A percentile compares a stretch with the other conserved stretches of the same genome.
Conservation (phyloP, 164 flowering plant species). For the Annona cherimola region DNA sequence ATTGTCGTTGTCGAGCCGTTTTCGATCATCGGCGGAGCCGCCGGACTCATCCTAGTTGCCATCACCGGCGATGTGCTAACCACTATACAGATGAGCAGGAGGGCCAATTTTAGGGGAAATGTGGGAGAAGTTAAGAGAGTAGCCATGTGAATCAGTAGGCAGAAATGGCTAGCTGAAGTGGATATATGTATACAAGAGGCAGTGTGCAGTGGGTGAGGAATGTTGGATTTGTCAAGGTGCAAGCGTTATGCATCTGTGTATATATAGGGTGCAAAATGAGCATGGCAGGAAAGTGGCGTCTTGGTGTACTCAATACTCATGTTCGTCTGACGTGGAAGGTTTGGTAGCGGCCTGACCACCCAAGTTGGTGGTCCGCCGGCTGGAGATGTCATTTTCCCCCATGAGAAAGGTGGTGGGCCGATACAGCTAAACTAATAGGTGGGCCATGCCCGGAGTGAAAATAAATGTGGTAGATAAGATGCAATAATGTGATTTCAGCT, state of each 20-base stretch:
- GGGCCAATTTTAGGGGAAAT: background rate
- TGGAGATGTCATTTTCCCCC: background rate
- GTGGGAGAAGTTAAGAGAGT: background rate
- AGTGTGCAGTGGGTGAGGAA: background rate
- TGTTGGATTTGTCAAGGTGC: background rate
- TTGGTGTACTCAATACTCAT: background rate
- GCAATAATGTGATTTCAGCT: too few relatives aligned
- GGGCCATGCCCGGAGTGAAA: background rate
- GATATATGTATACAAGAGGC: background rate
- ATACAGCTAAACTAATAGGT: background rate
- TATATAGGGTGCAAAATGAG: background rate
- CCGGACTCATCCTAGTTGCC: background rate
- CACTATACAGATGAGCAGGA: background rate
- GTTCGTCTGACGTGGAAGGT: background rate
- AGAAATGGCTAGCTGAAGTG: background rate
- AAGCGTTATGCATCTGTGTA: background rate
- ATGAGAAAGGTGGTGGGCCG: background rate
- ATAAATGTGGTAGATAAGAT: too few relatives aligned
- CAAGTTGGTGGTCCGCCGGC: conserved; percentile 5
- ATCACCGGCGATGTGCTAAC: background rate
- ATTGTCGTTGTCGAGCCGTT: background rate
- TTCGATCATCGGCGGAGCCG: background rate
- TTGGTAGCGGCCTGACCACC: conserved; percentile 1
- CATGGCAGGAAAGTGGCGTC: background rate
- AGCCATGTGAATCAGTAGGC: background rate